A percentile compares a stretch with the other conserved stretches of the same genome.
phyloP scores from a whole-genome alignment of 495 filamentous ascomycete species.

The Aspergillus avenaceus region DNA sequence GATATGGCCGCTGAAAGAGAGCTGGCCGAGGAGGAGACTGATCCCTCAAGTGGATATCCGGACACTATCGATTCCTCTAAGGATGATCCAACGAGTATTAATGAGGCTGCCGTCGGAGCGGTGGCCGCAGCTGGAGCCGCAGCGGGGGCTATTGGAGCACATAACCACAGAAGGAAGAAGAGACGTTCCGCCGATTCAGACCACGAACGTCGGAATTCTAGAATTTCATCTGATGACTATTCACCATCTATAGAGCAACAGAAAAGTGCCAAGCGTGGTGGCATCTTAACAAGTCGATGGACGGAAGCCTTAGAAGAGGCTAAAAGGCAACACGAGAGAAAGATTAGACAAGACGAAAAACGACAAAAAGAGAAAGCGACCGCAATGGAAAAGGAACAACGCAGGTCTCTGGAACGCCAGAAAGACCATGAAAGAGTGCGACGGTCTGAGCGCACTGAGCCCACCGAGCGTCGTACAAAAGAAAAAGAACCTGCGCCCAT shows the following conservation, averaged over 20 bases:
- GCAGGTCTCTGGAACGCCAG: slow-evolving; percentile 8
- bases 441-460: slow-evolving; percentile 9
- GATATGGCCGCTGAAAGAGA: slow-evolving; percentile 11
- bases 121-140: slow-evolving; percentile 12
- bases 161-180: slow-evolving; percentile 23
- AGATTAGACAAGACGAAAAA: slow-evolving; percentile 24
- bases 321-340: slow-evolving; percentile 29
- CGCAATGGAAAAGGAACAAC: neutral
- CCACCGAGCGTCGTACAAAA: slow-evolving; percentile 8
- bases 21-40: neutral
- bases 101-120: slow-evolving; percentile 6
- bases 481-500: slow-evolving; percentile 18
- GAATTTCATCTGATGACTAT: slow-evolving; percentile 35
- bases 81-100: neutral
- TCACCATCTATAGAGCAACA: slow-evolving; percentile 23
- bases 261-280: slow-evolving; percentile 30
- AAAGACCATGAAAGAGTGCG: slow-evolving; percentile 3
- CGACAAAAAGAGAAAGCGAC: slow-evolving; percentile 11
- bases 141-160: slow-evolving; percentile 4
- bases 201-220: slow-evolving; percentile 33
- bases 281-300: slow-evolving; percentile 36
- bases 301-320: slow-evolving; percentile 37
- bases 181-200: slow-evolving; percentile 22
- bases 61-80: neutral
- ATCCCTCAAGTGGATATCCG: neutral